phyloP scores from a whole-genome alignment of 164 flowering plant genomes.

The Piper betle region DNA sequence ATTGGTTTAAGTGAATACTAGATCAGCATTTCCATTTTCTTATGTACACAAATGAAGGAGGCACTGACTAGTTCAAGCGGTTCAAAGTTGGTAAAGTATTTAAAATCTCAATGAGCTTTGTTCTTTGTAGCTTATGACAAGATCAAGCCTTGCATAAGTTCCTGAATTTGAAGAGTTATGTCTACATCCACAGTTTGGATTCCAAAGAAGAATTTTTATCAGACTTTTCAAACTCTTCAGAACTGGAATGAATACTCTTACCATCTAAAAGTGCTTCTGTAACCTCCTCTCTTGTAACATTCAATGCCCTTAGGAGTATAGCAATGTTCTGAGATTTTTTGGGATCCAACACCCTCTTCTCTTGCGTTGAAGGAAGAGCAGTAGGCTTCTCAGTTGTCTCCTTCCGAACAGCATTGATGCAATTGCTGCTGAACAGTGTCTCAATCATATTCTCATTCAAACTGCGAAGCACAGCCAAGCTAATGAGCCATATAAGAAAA shows the following conservation, averaged over 20 bases:
- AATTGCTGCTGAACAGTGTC: slow-evolving; percentile 73
- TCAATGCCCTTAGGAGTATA: slow-evolving; percentile 79
- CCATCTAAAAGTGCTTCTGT: slow-evolving; percentile 87
- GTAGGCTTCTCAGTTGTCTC: slow-evolving; percentile 45
- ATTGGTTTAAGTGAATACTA: too few relatives aligned
- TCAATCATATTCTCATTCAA: slow-evolving; percentile 95
- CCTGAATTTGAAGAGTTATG: too few relatives aligned
- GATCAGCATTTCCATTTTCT: too few relatives aligned
- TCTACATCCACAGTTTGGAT: too few relatives aligned
- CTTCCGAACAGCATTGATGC: slow-evolving; percentile 35
- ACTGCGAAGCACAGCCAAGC: slow-evolving; percentile 20
- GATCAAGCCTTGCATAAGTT: neutral
- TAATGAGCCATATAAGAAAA: neutral
- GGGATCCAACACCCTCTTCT: slow-evolving; percentile 83
- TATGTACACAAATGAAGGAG: too few relatives aligned
- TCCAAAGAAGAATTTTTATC: too few relatives aligned
- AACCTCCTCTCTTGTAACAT: slow-evolving; percentile 90
- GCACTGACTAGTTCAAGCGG: too few relatives aligned
- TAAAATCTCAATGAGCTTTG: too few relatives aligned
- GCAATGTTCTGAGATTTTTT: slow-evolving; percentile 99
- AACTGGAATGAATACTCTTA: slow-evolving; percentile 11
- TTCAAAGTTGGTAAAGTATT: too few relatives aligned
- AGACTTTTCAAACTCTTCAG: neutral
- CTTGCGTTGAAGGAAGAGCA: slow-evolving; percentile 47
- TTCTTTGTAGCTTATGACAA: too few relatives aligned